Base-by-base conservation (phyloP, 441 rosid species). In the Viola pubescens region DNA sequence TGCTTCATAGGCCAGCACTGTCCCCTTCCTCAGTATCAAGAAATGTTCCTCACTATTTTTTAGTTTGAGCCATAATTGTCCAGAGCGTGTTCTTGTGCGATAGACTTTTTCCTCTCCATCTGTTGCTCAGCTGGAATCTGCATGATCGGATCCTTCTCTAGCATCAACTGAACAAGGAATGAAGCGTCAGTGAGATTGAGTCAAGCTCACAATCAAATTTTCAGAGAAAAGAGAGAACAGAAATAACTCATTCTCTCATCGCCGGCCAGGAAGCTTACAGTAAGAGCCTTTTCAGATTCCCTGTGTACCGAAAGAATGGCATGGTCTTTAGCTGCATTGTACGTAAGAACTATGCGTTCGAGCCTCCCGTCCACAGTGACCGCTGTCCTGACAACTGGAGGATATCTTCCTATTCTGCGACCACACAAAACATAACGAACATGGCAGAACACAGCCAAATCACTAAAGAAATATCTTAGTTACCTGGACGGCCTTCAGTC, bases 291-390 rank as follows among this genome's bases (percentile, higher is more conserved):
- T 69, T 73, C 91, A 44, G 87, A 86, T 70, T 91, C 97, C 75
- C 88, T 84, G 69, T 82, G 80, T 58, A 88, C 68, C 97, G 96
- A 91, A 48, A 91, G 68, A 69, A 91, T 73, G 12, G 87, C 87
- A 67, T 91, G 94, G 70, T 91, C 97, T 11, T 91, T 72, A 39
- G 85, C 84, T 37, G 89, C 88, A 68, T 91, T 91, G 71, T 89
- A 84, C 26, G 97, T 86, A 61, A 91, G 87, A 69, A 86, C 94
- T 56, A 86, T 67, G 67, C 83, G 91, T 79, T 91, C 97, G 61
- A 91, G 88, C 67, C 96, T 82, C 63, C 96, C 97, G 73, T 91
- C 96, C 55, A 91, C 96, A 9, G 97, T 91, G 12, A 88, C 97
- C 55, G 97, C 97, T 34, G 92, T 88, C 75, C 86, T 86, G 64